Conservation (phyloP, 1,284 basidiomycete genomes). For the Trichosporon asahii region DNA sequence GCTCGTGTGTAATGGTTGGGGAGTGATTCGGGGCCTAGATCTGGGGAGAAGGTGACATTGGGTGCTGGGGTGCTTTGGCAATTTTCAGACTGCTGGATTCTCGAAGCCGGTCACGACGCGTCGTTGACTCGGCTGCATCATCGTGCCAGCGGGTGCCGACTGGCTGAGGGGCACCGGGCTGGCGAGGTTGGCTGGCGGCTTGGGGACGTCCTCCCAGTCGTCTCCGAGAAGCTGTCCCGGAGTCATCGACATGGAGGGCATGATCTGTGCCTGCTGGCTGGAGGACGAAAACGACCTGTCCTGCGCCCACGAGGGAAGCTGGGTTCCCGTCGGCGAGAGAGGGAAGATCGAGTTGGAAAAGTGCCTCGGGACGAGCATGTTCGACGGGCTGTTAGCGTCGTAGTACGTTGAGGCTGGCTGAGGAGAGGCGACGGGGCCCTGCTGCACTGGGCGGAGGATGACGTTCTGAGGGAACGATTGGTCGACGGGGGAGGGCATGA, state of each 20-base stretch:
- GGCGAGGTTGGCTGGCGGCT: neutral
- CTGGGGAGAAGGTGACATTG: neutral
- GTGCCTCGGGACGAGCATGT: constrained; percentile 3
- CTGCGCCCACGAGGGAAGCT: neutral
- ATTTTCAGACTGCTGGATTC: neutral
- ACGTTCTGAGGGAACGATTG: neutral
- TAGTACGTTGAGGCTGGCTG: neutral
- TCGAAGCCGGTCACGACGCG: neutral
- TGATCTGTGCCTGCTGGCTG: neutral
- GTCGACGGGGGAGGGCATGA: constrained; percentile 4
- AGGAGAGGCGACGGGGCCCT: neutral
- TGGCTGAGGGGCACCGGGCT: neutral
- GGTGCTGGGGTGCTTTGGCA: neutral
- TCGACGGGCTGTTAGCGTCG: neutral
- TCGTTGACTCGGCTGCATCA: neutral
- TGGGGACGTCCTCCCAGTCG: neutral
- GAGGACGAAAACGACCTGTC: neutral
- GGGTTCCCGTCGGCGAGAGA: neutral
- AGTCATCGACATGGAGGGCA: constrained; percentile 1
- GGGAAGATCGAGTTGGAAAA: constrained; percentile 6
- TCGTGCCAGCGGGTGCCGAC: neutral
- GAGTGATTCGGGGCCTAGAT: neutral
- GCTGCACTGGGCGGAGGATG: neutral
- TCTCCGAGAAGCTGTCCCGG: neutral
- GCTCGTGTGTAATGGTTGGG: neutral